phyloP scores from a whole-genome alignment of 352 stramenopile genomes.

The Phytophthora aleatoria region DNA sequence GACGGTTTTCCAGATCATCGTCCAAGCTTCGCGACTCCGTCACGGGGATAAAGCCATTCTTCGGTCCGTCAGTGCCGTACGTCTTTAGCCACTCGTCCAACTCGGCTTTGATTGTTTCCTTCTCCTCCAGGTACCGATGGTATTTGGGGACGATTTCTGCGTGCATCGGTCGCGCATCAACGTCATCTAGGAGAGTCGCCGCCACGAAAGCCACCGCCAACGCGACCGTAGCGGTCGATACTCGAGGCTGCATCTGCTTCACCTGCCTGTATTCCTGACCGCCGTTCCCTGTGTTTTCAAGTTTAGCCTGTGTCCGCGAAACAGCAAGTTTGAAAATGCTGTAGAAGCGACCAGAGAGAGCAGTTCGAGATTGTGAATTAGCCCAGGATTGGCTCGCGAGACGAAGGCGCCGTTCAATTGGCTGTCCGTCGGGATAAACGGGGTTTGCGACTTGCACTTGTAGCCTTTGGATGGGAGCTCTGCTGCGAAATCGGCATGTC shows the following conservation, averaged over 20 bases:
- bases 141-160: constrained; percentile 54
- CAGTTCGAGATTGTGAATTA: constrained; percentile 34
- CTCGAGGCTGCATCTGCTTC: constrained; percentile 29
- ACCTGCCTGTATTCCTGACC: constrained; percentile 5
- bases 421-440: constrained; percentile 20
- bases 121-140: constrained; percentile 57
- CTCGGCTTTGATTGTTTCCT: constrained; percentile 42
- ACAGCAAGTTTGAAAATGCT: constrained; percentile 32
- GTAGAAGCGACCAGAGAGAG: constrained; percentile 35
- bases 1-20: constrained; percentile 43
- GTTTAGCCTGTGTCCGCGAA: constrained; percentile 10
- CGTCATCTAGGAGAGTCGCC: constrained; percentile 21
- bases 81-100: constrained; percentile 53
- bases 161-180: constrained; percentile 47
- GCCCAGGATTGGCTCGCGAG: constrained; percentile 26
- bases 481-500: not conserved
- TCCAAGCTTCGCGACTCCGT: constrained; percentile 43
- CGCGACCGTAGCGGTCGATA: constrained; percentile 26
- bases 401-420: constrained; percentile 22
- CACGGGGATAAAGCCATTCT: constrained; percentile 42
- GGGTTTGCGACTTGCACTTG: constrained; percentile 23
- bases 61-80: constrained; percentile 28
- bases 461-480: constrained; percentile 7
- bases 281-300: constrained; percentile 15
- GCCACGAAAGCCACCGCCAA: constrained; percentile 27